phyloP scores from a whole-genome alignment of 306 rosid genomes.

The Oemleria cerasiformis region DNA sequence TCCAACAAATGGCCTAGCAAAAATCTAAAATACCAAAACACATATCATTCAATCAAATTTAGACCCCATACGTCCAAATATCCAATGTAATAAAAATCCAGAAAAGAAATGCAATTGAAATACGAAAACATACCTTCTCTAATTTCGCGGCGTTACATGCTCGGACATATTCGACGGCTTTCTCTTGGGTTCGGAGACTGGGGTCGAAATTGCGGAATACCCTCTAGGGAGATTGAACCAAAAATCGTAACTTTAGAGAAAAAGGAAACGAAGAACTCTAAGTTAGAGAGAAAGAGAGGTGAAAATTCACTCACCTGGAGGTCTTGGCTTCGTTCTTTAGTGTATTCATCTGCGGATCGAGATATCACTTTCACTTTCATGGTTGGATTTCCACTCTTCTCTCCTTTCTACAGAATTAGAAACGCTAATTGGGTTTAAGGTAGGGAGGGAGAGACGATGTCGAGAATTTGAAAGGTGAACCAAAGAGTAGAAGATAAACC shows the following conservation, averaged over 20 bases:
- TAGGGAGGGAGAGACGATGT: background rate
- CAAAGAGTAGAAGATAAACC: no score
- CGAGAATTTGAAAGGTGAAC: background rate
- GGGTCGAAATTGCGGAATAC: constrained; percentile 89
- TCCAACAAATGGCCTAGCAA: constrained; percentile 88
- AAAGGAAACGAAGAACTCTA: background rate
- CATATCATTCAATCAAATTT: background rate
- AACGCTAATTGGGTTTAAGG: background rate
- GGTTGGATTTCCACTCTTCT: constrained; percentile 10
- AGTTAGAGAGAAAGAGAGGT: background rate
- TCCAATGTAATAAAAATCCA: background rate
- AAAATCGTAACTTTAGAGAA: background rate
- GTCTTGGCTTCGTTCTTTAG: constrained; percentile 89
- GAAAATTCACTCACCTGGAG: constrained; percentile 56
- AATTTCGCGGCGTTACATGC: constrained; percentile 88
- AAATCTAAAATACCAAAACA: constrained; percentile 44
- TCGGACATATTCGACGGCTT: constrained; percentile 85
- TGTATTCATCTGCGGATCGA: constrained; percentile 78
- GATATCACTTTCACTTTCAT: constrained; percentile 90
- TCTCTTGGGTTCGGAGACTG: constrained; percentile 74
- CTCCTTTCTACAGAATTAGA: background rate
- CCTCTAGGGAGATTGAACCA: constrained; percentile 44
- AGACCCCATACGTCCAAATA: background rate
- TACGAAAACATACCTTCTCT: constrained; percentile 54
- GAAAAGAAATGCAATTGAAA: background rate